Evolutionary conservation across 768 basidiomycete genomes (phyloP).

Genomic region (Lentinula detonsa): DNA sequence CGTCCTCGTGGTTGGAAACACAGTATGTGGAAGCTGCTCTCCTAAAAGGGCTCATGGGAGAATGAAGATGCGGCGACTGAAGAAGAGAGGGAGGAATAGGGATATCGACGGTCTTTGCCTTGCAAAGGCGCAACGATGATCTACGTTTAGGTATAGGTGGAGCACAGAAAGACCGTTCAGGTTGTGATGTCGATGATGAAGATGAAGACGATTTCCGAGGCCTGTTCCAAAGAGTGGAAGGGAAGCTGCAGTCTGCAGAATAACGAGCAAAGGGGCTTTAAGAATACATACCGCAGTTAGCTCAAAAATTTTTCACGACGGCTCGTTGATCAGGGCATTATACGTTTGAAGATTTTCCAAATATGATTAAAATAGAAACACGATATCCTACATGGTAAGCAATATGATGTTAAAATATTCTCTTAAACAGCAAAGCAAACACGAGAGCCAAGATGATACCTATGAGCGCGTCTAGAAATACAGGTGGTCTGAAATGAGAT

Average conservation of each 20-base stretch:
- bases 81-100: conserved; percentile 57
- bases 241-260: neutral
- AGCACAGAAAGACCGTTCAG: neutral
- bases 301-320: neutral
- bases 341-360: neutral
- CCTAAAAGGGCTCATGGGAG: conserved; percentile 42
- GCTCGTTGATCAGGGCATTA: neutral
- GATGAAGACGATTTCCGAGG: neutral
- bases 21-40: conserved; percentile 25
- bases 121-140: neutral
- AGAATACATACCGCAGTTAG: neutral
- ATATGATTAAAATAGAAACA: neutral
- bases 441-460: conserved; percentile 65
- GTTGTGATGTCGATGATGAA: neutral
- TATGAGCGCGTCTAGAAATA: conserved; percentile 58
- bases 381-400: conserved; percentile 3
- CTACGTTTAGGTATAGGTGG: neutral
- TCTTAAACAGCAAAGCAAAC: conserved; percentile 61
- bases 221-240: neutral
- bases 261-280: neutral
- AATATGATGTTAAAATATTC: conserved; percentile 32
- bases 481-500: conserved; percentile 8
- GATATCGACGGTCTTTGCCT: conserved; percentile 21
- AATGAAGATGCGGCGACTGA: conserved; percentile 45
- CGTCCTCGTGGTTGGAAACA: conserved; percentile 43